Base-by-base conservation (phyloP, 2,329 filamentous ascomycete genomes). In the Ophiostoma ulmi region DNA sequence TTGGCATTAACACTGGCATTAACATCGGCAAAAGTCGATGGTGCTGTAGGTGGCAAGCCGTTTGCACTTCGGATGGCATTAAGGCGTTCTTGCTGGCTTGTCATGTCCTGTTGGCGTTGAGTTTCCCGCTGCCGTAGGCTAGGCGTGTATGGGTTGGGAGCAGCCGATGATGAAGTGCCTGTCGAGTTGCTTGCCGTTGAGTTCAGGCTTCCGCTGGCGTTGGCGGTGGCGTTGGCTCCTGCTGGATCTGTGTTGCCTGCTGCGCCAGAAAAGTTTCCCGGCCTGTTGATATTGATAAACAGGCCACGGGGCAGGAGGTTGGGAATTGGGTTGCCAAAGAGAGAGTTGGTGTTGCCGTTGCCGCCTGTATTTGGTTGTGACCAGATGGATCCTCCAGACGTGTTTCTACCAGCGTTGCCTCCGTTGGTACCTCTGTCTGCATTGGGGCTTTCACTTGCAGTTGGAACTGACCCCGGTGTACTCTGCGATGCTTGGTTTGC, bases 31-130 rank as follows among this genome's bases (percentile, higher is more conserved):
- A 36, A 48, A 14, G 70, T 36, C 2, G 63, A 36, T 31, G 70
- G 17, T 14, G 63, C 31, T 36, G 6, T 5, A 20, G 70, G 26
- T 6, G 69, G 65, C n/a, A 70, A 26, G 36, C 69, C 73, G 35
- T 70, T 72, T n/a, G 73, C 22, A 20, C 72, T 75, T 22, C 76
- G 75, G 66, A 78, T 76, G 0, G 75, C 70, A 36, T 75, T 74
- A 5, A 78, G 73, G 0, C 77, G 75, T 6, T 75, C 74, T 14
- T 74, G 70, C 74, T 74, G 31, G 26, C 13, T 14, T 5, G n/a
- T 2, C 61, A 64, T 17, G 31, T 35, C 35, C 31, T 64, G 68
- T 13, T 11, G 11, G 3, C 36, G 68, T 13, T 48, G 67, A 26
- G 14, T 35, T 35, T 5, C 35, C 63, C 63, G 63, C n/a, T 41